Evolutionary conservation across 371 early-diverging fungal species (phyloP), one percentile per base, ranked within the genome.

Genomic region (Polyrhizophydium stewartii): DNA sequence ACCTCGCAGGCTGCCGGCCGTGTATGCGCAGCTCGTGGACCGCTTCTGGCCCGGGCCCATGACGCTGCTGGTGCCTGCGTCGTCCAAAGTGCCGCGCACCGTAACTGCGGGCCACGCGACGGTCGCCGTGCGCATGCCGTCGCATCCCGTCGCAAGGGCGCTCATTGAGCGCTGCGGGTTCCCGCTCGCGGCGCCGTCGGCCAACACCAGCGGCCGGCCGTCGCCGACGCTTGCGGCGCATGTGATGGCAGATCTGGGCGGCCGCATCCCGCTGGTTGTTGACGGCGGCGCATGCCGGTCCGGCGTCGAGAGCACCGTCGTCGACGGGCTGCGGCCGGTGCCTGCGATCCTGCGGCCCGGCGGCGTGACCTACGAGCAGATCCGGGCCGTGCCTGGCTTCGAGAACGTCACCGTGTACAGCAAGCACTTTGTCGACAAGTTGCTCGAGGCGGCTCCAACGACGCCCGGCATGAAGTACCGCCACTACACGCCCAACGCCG

Each of bases 401-500:
- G 81, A 86, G 56, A 40, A 70, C 3, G 63, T 91, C 16, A 82
- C 85, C 57, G 92, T 93, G 9, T 96, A 93, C 67, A 60, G 53
- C 51, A 88, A 86, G 51, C 86, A 90, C 69, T 92, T 91, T 74
- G 78, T 79, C 0, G 89, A 89, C 58, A 73, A 72, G 43, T 68
- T 56, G 10, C 69, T 92, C 63, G 95, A 93, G 58, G 68, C 66
- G 46, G 81, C 85, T 7, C 97, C 97, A 0, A 91, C 92, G 0
- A 96, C 97, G 21, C 99, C 99, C 9, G 99, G 99, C 2, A 97
- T 96, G 94, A 98, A 99, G 75, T 99, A 99, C 66, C 86, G 94
- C 30, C 99, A 99, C 79, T 99, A 99, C 70, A 90, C 97, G 9
- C 99, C 99, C 5, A 83, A 89, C 31, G 92, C 92, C 0, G 83